These are phyloP conservation scores for Corynascus novoguineensis DNA, from an alignment of 495 filamentous ascomycete species.

Conservation along the genomic window DNA sequence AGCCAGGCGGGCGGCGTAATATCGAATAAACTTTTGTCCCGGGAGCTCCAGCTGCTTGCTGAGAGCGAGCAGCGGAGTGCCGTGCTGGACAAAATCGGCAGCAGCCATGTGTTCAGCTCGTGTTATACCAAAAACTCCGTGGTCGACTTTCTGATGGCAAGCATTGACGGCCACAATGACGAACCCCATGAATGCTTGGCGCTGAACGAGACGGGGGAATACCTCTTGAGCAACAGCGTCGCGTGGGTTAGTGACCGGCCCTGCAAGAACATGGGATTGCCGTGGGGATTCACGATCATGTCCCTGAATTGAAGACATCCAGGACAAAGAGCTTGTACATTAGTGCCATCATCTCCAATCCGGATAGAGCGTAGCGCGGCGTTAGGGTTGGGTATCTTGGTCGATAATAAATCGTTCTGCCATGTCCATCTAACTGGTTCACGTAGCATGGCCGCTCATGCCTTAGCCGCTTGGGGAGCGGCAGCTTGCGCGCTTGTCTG, in stretches of 20 bases:
- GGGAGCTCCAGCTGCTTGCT: constrained; percentile 31
- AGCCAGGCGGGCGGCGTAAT: not conserved
- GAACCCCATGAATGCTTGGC: constrained; percentile 12
- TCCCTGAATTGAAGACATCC: constrained; percentile 24
- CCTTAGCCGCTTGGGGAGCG: constrained; percentile 19
- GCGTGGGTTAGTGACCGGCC: constrained; percentile 25
- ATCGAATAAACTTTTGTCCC: constrained; percentile 8
- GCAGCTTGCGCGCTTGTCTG: constrained; percentile 41
- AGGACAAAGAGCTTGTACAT: constrained; percentile 2
- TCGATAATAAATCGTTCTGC: not conserved
- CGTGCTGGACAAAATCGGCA: constrained; percentile 24
- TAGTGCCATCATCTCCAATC: constrained; percentile 17
- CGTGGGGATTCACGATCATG: constrained; percentile 37
- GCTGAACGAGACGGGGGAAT: constrained; percentile 9
- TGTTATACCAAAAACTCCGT: constrained; percentile 25
- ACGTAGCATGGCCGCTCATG: constrained; percentile 8
- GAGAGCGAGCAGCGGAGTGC: constrained; percentile 27
- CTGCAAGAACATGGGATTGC: constrained; percentile 31
- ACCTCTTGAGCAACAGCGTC: constrained; percentile 20
- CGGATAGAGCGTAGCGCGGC: constrained; percentile 18
- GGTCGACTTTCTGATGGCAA: constrained; percentile 19
- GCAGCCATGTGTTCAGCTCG: constrained; percentile 14
- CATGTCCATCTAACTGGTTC: not conserved
- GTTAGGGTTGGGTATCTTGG: constrained; percentile 13
- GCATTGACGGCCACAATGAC: constrained; percentile 13